Percentiles rank a stretch among this genome's conserved stretches.
Evolutionary conservation across 371 early-diverging fungal species (phyloP).

Genomic region (Coemansia linderi): DNA sequence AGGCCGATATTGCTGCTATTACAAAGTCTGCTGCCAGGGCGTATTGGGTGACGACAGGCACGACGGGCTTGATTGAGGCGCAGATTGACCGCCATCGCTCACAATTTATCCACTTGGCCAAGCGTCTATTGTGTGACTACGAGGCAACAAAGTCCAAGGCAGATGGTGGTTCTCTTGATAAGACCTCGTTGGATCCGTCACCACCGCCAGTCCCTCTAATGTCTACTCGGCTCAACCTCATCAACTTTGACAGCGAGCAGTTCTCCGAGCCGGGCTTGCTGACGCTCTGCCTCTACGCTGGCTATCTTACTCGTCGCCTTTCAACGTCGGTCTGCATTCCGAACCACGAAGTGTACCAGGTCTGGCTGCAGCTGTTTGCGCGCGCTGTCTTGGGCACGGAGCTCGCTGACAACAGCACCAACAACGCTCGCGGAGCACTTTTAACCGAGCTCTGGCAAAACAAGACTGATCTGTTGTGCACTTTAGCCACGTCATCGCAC

Average conservation of each 20-base stretch:
- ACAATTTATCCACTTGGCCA: slow-evolving; percentile 25
- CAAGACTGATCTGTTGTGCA: slow-evolving; percentile 18
- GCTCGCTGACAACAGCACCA: slow-evolving; percentile 23
- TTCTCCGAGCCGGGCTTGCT: slow-evolving; percentile 27
- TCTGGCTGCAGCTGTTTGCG: slow-evolving; percentile 35
- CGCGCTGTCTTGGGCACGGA: slow-evolving; percentile 29
- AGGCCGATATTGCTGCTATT: slow-evolving; percentile 1
- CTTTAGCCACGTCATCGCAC: slow-evolving; percentile 22
- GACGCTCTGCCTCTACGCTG: slow-evolving; percentile 34
- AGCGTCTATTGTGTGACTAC: slow-evolving; percentile 17
- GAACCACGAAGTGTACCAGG: slow-evolving; percentile 40
- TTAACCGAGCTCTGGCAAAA: slow-evolving; percentile 29
- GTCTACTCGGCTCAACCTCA: slow-evolving; percentile 14
- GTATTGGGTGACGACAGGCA: slow-evolving; percentile 34
- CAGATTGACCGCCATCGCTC: slow-evolving; percentile 29
- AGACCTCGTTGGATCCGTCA: not conserved
- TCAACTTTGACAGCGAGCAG: slow-evolving; percentile 15
- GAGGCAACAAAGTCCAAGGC: slow-evolving; percentile 8
- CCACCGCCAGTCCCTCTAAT: not conserved
- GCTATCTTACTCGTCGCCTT: slow-evolving; percentile 25
- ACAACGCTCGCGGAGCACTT: slow-evolving; percentile 16
- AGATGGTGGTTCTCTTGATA: not conserved
- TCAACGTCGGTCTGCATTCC: slow-evolving; percentile 38
- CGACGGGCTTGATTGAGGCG: slow-evolving; percentile 21
- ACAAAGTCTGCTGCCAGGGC: slow-evolving; percentile 15